Evolutionary conservation across 768 basidiomycete genomes (phyloP), one percentile per base, ranked within the genome.

Genomic region (Boletus reticulatus): DNA sequence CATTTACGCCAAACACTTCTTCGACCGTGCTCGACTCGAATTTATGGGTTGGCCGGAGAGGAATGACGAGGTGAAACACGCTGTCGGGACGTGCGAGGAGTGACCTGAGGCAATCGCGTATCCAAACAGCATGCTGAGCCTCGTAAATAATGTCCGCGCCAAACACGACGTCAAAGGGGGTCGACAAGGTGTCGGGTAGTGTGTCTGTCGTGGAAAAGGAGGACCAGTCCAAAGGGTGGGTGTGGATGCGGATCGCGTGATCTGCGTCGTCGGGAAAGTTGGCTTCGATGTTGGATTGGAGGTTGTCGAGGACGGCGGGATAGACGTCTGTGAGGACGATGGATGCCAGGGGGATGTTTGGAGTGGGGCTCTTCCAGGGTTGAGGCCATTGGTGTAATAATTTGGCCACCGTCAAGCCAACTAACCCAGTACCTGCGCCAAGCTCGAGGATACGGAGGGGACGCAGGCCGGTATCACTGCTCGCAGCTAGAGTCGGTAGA

Each of bases 1-100:
- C 44, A 32, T 52, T 50, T 10, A 46, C 55, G 14, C 61, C 59
- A 58, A 92, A 90, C 4, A 84, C 76, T 10, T 66, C 62, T 57
- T 89, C 86, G 43, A 92, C 68, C 0, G 80, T 79, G 34, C 63
- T 71, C 0, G 81, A 84, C 72, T 94, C 92, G 13, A 65, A 67
- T 0, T 72, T 62, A 59, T 88, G 86, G 0, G 87, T 89, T 11
- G 76, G 67, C 1, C 92, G 87, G 5, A 89, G 52, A 12, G 52
- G 52, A 6, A 53, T 41, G 7, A 53, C 52, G 31, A 53, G 45
- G 61, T 92, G 88, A 68, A 94, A 94, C 4, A 50, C 22, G 9
- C 34, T 37, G 8, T 55, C 45, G 3, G 71, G 70, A 42, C 45
- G 56, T 16, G 69, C 65, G 31, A 84, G 72, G 17, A 80, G 68